Evolutionary conservation across 75 land plant species (phyloP).

Genomic region (Pseudotsuga menziesii): DNA sequence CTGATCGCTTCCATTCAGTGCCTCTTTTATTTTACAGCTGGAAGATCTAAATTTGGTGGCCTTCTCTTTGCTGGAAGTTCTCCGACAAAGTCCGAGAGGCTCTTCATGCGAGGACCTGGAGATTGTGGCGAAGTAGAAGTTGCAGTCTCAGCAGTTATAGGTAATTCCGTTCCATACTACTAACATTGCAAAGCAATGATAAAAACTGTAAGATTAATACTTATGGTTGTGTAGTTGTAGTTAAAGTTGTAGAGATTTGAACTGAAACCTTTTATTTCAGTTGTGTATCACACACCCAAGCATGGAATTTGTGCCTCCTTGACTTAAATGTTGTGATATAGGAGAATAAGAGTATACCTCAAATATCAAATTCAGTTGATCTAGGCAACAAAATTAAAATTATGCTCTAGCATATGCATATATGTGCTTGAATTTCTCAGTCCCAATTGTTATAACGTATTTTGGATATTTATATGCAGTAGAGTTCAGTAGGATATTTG

Average conservation of each 20-base stretch:
- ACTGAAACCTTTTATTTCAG: neutral
- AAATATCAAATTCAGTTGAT: neutral
- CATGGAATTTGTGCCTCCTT: neutral
- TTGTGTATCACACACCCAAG: neutral
- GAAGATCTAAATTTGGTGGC: slow-evolving; percentile 58
- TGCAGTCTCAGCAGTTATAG: slow-evolving; percentile 68
- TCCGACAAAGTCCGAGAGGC: neutral
- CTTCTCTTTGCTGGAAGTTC: slow-evolving; percentile 47
- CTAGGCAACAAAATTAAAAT: neutral
- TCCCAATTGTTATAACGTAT: neutral
- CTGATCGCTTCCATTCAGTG: neutral
- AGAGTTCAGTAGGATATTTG: neutral
- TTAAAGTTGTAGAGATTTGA: neutral
- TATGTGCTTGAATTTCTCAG: neutral
- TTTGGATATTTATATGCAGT: neutral
- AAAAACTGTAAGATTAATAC: neutral
- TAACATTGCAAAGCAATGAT: neutral
- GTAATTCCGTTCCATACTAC: slow-evolving; percentile 20
- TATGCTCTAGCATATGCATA: neutral
- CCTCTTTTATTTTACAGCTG: slow-evolving; percentile 7
- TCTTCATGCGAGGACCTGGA: slow-evolving; percentile 95
- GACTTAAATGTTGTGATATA: neutral
- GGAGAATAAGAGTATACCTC: no score
- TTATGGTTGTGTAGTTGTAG: neutral
- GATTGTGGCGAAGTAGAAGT: slow-evolving; percentile 99